Percentiles rank a stretch among this genome's conserved stretches.
phyloP scores from a whole-genome alignment of 2,329 filamentous ascomycete genomes.

The Plectosphaerella plurivora region DNA sequence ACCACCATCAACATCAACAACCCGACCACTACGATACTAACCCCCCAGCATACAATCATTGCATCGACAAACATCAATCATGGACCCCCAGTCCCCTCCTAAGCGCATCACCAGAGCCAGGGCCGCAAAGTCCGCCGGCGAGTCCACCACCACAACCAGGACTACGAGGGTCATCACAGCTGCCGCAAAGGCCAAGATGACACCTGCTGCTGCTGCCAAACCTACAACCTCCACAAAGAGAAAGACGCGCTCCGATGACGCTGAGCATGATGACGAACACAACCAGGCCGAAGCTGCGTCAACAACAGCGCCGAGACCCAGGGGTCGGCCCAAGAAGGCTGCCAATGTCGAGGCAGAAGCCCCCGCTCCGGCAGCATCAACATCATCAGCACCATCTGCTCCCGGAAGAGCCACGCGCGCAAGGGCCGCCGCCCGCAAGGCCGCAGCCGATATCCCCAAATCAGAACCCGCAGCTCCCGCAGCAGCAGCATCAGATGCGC shows the following conservation, averaged over 20 bases:
- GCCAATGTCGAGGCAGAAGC: slow-evolving; percentile 11
- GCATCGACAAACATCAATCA: slow-evolving; percentile 17
- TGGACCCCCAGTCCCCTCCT: slow-evolving; percentile 52
- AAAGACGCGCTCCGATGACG: slow-evolving; percentile 52
- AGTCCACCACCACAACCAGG: slow-evolving; percentile 24
- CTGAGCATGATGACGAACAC: slow-evolving; percentile 42
- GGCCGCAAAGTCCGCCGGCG: slow-evolving; percentile 34
- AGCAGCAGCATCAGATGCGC: slow-evolving; percentile 21
- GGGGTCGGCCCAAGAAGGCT: slow-evolving; percentile 43
- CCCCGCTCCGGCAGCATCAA: slow-evolving; percentile 6
- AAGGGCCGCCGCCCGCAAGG: slow-evolving; percentile 19
- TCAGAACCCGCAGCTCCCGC: slow-evolving; percentile 17
- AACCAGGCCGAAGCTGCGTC: slow-evolving; percentile 22
- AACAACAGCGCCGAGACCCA: slow-evolving; percentile 29
- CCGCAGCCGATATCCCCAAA: slow-evolving; percentile 16
- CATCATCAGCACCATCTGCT: slow-evolving; percentile 11
- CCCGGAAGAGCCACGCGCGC: slow-evolving; percentile 22
- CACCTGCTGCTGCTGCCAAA: slow-evolving; percentile 16
- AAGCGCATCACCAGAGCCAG: slow-evolving; percentile 54
- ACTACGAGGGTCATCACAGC: slow-evolving; percentile 43
- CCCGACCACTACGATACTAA: not conserved
- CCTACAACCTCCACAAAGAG: slow-evolving; percentile 34
- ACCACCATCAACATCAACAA: not conserved
- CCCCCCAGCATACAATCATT: not conserved
- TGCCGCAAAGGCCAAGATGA: slow-evolving; percentile 41